Conservation (phyloP, 2,329 filamentous ascomycete species). For the Parafenestella ontariensis region DNA sequence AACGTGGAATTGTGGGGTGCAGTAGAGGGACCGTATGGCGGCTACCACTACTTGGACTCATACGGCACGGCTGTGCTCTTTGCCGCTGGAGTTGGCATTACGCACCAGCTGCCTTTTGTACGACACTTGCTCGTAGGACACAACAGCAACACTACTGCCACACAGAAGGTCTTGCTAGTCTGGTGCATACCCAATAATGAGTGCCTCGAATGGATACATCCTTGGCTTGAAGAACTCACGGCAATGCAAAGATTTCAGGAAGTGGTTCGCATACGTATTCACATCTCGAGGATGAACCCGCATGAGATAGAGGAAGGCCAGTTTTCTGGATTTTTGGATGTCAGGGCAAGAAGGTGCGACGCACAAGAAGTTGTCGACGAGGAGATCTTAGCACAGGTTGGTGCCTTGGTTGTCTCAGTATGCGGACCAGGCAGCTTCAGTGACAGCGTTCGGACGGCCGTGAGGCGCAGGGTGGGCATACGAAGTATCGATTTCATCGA, state of each 20-base stretch:
- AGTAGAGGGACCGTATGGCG: conserved; percentile 85
- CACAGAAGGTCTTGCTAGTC: conserved; percentile 77
- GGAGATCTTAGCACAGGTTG: conserved; percentile 78
- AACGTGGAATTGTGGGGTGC: conserved; percentile 70
- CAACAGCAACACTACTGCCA: conserved; percentile 73
- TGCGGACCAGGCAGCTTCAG: conserved; percentile 75
- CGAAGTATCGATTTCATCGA: conserved; percentile 76
- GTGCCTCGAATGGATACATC: conserved; percentile 85
- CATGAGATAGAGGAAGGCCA: conserved; percentile 71
- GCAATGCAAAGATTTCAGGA: conserved; percentile 77
- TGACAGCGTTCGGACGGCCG: conserved; percentile 73
- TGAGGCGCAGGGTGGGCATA: conserved; percentile 66
- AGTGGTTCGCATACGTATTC: conserved; percentile 82
- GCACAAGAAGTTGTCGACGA: conserved; percentile 74
- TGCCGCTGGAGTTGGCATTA: conserved; percentile 89
- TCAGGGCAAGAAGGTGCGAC: conserved; percentile 84
- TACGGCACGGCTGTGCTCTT: conserved; percentile 90
- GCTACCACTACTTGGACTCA: conserved; percentile 77
- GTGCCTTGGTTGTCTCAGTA: conserved; percentile 84
- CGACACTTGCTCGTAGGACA: conserved; percentile 63
- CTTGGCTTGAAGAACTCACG: conserved; percentile 84
- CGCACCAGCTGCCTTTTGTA: conserved; percentile 87
- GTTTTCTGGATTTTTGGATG: conserved; percentile 66
- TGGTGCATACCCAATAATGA: conserved; percentile 89
- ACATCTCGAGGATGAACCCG: conserved; percentile 81